Conservation (phyloP, 1,284 basidiomycete genomes). For the Athelia sp. region DNA sequence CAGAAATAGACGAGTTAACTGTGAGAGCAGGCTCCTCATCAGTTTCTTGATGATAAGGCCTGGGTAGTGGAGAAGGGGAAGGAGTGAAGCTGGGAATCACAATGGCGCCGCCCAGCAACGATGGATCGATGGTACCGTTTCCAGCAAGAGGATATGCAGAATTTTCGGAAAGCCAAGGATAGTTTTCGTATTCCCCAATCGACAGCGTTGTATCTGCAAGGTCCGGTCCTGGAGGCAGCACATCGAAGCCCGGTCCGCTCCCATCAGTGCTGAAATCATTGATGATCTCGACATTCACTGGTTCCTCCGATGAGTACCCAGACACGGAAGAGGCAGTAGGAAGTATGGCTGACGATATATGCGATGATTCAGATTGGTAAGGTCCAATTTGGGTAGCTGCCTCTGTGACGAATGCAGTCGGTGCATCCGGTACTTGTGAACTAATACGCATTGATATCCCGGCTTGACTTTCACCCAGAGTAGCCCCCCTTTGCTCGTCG, state of each 20-base stretch:
- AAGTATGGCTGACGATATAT: neutral
- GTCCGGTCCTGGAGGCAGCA: neutral
- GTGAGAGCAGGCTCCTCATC: no score
- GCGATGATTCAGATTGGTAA: neutral
- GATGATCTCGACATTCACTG: neutral
- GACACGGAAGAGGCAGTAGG: neutral
- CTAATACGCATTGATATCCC: neutral
- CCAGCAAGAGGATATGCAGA: neutral
- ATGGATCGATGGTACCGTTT: conserved; percentile 1
- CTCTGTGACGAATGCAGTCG: no score
- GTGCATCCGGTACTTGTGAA: neutral
- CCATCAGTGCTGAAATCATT: neutral
- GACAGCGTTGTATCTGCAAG: neutral
- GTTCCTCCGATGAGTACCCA: neutral
- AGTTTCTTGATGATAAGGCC: no score
- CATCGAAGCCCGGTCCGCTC: neutral
- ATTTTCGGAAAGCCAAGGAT: no score
- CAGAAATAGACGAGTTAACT: no score
- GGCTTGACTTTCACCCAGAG: neutral
- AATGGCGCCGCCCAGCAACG: neutral
- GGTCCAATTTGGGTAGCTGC: no score
- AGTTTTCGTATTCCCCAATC: neutral
- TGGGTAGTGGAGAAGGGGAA: neutral
- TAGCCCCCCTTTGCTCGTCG: neutral
- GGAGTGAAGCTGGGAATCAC: neutral